phyloP scores from a whole-genome alignment of 1,139 yeast genomes.

The Blastobotrys ciferrii region DNA sequence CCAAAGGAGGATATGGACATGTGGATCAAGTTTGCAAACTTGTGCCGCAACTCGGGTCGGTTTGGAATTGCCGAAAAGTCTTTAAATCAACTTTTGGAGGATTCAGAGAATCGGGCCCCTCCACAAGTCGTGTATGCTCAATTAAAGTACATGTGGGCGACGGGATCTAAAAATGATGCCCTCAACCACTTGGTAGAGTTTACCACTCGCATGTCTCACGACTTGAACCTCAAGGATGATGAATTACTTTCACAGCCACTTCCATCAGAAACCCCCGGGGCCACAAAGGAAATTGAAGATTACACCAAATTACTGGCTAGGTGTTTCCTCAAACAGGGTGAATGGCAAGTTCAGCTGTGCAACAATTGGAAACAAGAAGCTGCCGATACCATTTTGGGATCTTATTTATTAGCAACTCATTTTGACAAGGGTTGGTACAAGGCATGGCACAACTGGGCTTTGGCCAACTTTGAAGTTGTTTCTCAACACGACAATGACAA shows the following conservation, averaged over 20 bases:
- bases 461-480: slow-evolving; percentile 93
- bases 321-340: slow-evolving; percentile 96
- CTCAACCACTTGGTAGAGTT: slow-evolving; percentile 81
- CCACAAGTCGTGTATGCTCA: slow-evolving; percentile 98
- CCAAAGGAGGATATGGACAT: slow-evolving; percentile 97
- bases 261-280: slow-evolving; percentile 72
- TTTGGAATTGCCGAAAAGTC: slow-evolving; percentile 91
- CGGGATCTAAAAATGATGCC: slow-evolving; percentile 86
- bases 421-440: slow-evolving; percentile 93
- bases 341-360: slow-evolving; percentile 88
- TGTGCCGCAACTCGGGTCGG: slow-evolving; percentile 92
- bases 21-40: slow-evolving; percentile 97
- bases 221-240: slow-evolving; percentile 54
- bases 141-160: slow-evolving; percentile 94
- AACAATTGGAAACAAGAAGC: slow-evolving; percentile 74
- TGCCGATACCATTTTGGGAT: slow-evolving; percentile 77
- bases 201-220: slow-evolving; percentile 87
- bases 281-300: slow-evolving; percentile 74
- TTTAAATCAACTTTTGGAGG: slow-evolving; percentile 62
- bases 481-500: slow-evolving; percentile 47
- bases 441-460: slow-evolving; percentile 99
- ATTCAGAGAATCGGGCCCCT: slow-evolving; percentile 63
- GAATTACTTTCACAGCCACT: slow-evolving; percentile 86
- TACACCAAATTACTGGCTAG: slow-evolving; percentile 87
- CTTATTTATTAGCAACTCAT: slow-evolving; percentile 90